These are phyloP conservation scores for Didymella sp. DNA, from an alignment of 2,329 filamentous ascomycete genomes.

Conservation along the genomic window DNA sequence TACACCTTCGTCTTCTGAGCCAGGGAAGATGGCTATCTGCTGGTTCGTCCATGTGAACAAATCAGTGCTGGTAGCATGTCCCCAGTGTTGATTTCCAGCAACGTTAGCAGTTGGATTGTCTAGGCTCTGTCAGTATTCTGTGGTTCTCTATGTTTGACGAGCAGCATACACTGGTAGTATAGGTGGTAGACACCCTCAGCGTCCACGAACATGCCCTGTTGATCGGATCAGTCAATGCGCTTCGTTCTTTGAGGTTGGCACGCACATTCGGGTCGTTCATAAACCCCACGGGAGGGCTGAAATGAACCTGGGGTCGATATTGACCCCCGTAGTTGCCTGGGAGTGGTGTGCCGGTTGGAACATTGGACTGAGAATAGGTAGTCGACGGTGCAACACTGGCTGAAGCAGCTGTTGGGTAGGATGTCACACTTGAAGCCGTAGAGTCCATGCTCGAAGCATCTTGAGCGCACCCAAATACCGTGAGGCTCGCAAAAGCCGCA, in stretches of 20 bases:
- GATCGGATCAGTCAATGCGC: background rate
- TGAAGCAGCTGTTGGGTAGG: background rate
- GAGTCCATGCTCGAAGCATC: background rate
- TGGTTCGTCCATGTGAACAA: conserved; percentile 71
- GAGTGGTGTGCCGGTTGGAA: conserved; percentile 45
- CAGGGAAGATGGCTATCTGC: conserved; percentile 66
- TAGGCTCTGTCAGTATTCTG: conserved; percentile 25
- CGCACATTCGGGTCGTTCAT: conserved; percentile 67
- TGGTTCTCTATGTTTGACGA: background rate
- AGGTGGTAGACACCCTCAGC: conserved; percentile 66
- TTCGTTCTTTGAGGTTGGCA: no score
- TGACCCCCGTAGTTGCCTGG: conserved; percentile 51
- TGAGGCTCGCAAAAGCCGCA: background rate
- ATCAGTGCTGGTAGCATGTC: conserved; percentile 68
- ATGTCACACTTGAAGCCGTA: background rate
- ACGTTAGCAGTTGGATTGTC: conserved; percentile 59
- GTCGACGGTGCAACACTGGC: conserved; percentile 12
- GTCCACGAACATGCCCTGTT: conserved; percentile 63
- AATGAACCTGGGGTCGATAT: conserved; percentile 63
- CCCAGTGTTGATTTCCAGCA: conserved; percentile 70
- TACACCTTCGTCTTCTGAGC: conserved; percentile 61
- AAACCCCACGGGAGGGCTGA: conserved; percentile 57
- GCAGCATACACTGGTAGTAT: conserved; percentile 66
- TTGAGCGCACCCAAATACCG: background rate
- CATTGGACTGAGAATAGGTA: conserved; percentile 34